These are phyloP conservation scores for Pisolithus microcarpus DNA, from an alignment of 768 basidiomycete genomes.

Conservation along the genomic window DNA sequence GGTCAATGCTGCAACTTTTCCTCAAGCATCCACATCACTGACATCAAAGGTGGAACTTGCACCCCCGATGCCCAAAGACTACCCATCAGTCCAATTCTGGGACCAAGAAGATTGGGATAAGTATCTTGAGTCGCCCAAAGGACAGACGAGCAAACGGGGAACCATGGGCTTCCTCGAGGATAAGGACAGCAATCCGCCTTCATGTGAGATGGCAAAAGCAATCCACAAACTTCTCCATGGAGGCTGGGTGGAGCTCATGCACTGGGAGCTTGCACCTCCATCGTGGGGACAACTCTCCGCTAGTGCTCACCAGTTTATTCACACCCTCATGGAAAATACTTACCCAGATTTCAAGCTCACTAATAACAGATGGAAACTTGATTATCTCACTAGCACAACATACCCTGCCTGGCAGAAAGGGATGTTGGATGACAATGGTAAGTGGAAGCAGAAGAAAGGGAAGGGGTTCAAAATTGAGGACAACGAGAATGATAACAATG, in stretches of 20 bases:
- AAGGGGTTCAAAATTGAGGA: not conserved
- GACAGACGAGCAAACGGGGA: not conserved
- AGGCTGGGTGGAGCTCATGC: not conserved
- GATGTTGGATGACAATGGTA: not conserved
- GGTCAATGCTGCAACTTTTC: too few species aligned
- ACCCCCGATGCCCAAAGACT: not conserved
- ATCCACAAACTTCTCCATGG: not conserved
- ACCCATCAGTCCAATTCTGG: not conserved
- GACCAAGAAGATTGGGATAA: not conserved
- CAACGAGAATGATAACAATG: not conserved
- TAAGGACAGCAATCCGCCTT: not conserved
- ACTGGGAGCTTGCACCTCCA: not conserved
- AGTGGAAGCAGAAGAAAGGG: not conserved
- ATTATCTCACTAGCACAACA: not conserved
- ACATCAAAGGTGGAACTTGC: too few species aligned
- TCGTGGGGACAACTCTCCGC: not conserved
- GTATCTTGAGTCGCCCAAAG: too few species aligned
- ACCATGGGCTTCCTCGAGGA: not conserved
- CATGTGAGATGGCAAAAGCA: not conserved
- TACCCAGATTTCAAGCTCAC: not conserved
- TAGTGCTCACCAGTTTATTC: not conserved
- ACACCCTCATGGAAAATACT: not conserved
- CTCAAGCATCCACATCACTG: too few species aligned
- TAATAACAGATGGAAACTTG: not conserved
- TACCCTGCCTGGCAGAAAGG: not conserved